phyloP scores from a whole-genome alignment of 2,329 filamentous ascomycete genomes.

The Penicillium sp. region DNA sequence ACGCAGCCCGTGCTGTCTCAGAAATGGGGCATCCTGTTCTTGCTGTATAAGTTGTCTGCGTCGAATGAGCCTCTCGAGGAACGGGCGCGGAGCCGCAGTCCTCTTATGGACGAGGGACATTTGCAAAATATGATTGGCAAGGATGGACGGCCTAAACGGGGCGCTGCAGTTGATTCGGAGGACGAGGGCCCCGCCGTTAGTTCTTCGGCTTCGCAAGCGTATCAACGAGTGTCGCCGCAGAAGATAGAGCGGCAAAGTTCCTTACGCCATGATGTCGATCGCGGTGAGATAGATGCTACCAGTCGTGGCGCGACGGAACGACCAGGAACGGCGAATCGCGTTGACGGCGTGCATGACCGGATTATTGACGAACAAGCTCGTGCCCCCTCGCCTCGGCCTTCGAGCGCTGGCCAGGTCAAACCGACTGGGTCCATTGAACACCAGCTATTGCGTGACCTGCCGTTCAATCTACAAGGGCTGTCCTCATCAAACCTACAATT shows the following conservation, averaged over 20 bases:
- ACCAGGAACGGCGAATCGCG: constrained; percentile 15
- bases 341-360: constrained; percentile 24
- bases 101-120: constrained; percentile 42
- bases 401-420: constrained; percentile 33
- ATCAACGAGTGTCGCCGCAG: constrained; percentile 20
- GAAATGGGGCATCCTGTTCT: constrained; percentile 95
- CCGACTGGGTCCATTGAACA: constrained; percentile 65
- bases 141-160: constrained; percentile 23
- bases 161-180: constrained; percentile 28
- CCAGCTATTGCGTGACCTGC: constrained; percentile 74
- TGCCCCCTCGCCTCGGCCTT: constrained; percentile 20
- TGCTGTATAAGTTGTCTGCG: constrained; percentile 81
- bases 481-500: constrained; percentile 86
- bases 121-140: constrained; percentile 40
- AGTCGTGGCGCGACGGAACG: constrained; percentile 21
- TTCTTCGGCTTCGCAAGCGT: constrained; percentile 42
- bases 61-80: constrained; percentile 40
- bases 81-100: constrained; percentile 37
- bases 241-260: constrained; percentile 31
- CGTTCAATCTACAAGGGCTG: constrained; percentile 89
- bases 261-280: constrained; percentile 24
- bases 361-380: constrained; percentile 19
- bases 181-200: constrained; percentile 42
- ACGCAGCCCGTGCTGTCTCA: constrained; percentile 90
- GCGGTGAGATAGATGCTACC: constrained; percentile 19